phyloP scores from a whole-genome alignment of 202 grass and related monocot species.

The Thinopyrum obtusiflorum region DNA sequence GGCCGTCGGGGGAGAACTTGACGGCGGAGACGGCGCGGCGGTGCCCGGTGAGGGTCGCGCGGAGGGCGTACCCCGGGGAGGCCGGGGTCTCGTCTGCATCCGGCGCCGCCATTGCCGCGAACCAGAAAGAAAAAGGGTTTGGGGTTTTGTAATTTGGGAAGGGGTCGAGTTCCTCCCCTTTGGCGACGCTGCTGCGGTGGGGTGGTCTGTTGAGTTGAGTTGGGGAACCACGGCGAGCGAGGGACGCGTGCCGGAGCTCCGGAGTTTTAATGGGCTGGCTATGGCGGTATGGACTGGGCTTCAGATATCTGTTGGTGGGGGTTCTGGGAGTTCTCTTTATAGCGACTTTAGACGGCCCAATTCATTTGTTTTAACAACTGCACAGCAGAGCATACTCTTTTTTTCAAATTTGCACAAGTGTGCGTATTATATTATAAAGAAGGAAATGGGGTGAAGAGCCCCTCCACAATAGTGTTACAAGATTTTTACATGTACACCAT shows the following conservation, averaged over 20 bases:
- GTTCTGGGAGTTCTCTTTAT: not conserved
- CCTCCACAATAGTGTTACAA: too few species aligned
- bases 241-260: too few species aligned
- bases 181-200: not conserved
- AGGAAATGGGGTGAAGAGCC: too few species aligned
- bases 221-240: not conserved
- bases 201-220: not conserved
- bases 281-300: not conserved
- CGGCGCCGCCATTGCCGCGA: constrained; percentile 47
- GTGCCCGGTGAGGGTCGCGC: constrained; percentile 59
- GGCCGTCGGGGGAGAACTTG: constrained; percentile 91
- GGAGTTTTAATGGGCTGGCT: not conserved
- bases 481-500: too few species aligned
- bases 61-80: constrained; percentile 57
- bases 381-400: not conserved
- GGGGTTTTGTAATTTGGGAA: constrained; percentile 25
- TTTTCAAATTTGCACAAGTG: too few species aligned
- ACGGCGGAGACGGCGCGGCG: constrained; percentile 63
- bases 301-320: not conserved
- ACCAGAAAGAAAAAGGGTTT: constrained; percentile 20
- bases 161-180: not conserved
- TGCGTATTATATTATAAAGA: too few species aligned
- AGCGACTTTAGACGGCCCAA: not conserved
- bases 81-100: constrained; percentile 16
- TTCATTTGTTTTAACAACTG: not conserved